These are phyloP conservation scores for Exophiala viscosa DNA, from an alignment of 2,329 filamentous ascomycete genomes.

Conservation along the genomic window DNA sequence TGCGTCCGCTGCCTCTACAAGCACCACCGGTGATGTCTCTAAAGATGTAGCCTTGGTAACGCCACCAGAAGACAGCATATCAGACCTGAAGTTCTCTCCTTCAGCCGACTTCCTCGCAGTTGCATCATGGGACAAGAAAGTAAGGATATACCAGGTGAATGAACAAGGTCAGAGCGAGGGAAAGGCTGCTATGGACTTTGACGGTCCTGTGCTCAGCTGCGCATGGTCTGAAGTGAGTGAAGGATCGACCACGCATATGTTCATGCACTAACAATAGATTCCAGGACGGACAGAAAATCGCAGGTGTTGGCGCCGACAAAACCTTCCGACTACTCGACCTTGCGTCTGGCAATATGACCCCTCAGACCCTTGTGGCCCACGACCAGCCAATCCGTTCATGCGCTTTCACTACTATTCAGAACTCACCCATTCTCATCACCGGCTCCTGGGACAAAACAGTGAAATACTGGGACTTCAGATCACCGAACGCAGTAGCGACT, in stretches of 20 bases:
- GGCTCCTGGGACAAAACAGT: conserved; percentile 63
- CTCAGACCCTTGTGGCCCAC: conserved; percentile 67
- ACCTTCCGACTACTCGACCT: conserved; percentile 85
- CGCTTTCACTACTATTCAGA: conserved; percentile 69
- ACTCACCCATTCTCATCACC: conserved; percentile 78
- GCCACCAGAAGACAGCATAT: conserved; percentile 84
- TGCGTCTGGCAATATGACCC: conserved; percentile 48
- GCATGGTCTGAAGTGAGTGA: conserved; percentile 79
- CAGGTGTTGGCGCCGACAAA: conserved; percentile 87
- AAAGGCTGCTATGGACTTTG: conserved; percentile 80
- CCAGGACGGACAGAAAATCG: conserved; percentile 85
- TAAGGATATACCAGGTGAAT: conserved; percentile 91
- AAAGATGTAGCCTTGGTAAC: conserved; percentile 77
- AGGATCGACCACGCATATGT: neutral
- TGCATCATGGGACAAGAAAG: conserved; percentile 95
- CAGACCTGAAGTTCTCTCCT: conserved; percentile 78
- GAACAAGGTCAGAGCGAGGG: conserved; percentile 73
- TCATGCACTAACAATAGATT: conserved; percentile 15
- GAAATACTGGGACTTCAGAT: conserved; percentile 56
- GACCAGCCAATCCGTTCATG: conserved; percentile 74
- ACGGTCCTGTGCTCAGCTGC: conserved; percentile 76
- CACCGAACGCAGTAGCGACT: conserved; percentile 43
- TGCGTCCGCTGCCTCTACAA: conserved; percentile 53
- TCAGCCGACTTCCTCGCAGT: conserved; percentile 79
- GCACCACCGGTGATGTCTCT: conserved; percentile 84